Base-by-base conservation (phyloP, 306 rosid genomes). In the Dalbergia cultrata region DNA sequence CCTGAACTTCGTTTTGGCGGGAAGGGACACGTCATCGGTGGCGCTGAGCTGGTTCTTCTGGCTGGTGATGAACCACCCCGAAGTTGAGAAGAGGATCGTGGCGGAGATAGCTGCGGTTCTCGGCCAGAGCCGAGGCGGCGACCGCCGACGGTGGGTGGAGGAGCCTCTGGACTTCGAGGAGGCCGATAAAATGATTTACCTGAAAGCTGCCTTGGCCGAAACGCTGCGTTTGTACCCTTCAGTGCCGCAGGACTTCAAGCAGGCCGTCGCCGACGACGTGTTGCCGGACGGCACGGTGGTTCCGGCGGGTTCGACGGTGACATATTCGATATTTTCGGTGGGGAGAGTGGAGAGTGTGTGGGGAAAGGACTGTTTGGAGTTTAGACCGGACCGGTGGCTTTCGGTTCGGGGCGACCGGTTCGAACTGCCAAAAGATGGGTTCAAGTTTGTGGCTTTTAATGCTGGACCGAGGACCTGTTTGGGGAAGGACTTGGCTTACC, bases 31-130 rank as follows among this genome's bases (percentile, higher is more conserved):
- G 1, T 92, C 98, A 0, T 95, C 97, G 0, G 98, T 95, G 8
- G 98, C 98, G 0, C 95, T 95, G 52, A 91, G 90, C 83, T 95
- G 98, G 98, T 92, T 95, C 88, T 95, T 95, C 90, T 89, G 91
- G 91, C 97, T 95, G 33, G 74, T 95, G 75, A 90, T 86, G 83
- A 87, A 85, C 82, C 81, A 90, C 61, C 97, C 92, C 0, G 13
- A 11, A 0, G 84, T 92, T 2, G 98, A 95, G 80, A 78, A 75
- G 11, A 95, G 84, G 21, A 90, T 95, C 76, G 13, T 92, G 81
- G 5, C 9, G 5, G 97, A 92, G 72, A 83, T 89, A 53, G 45
- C 87, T 0, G 16, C 44, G 1, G 21, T 54, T 5, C 60, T 54
- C 26, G 9, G 21, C 0, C 4, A 1, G 10, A 54, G 60, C 26